Evolutionary conservation across 2,329 filamentous ascomycete genomes (phyloP).

Genomic region (Neofusicoccum ribis): DNA sequence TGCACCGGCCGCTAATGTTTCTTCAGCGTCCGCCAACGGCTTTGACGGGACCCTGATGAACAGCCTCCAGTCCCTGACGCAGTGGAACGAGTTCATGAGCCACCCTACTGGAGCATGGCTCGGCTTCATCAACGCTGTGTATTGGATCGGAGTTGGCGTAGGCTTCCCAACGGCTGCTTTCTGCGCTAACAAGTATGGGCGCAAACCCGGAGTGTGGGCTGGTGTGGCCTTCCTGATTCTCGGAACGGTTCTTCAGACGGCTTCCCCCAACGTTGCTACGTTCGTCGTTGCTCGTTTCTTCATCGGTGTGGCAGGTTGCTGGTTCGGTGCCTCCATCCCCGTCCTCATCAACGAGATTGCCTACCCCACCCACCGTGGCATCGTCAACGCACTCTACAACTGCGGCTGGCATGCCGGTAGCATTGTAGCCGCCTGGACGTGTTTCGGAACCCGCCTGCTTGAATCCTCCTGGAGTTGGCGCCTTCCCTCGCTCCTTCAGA

Average conservation of each 20-base stretch:
- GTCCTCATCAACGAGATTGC: conserved; percentile 48
- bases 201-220: conserved; percentile 23
- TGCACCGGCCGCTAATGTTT: not conserved
- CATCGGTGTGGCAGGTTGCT: conserved; percentile 65
- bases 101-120: conserved; percentile 25
- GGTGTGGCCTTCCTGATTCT: conserved; percentile 8
- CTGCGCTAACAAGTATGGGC: conserved; percentile 29
- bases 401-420: conserved; percentile 41
- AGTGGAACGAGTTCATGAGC: conserved; percentile 18
- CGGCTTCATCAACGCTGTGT: conserved; percentile 28
- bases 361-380: conserved; percentile 42
- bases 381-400: conserved; percentile 38
- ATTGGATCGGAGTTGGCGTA: conserved; percentile 27
- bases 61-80: conserved; percentile 8
- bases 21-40: conserved; percentile 6
- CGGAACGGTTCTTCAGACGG: not conserved
- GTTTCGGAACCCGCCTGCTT: conserved; percentile 47
- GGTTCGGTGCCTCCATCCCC: conserved; percentile 59
- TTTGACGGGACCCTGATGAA: conserved; percentile 14
- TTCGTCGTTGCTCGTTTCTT: conserved; percentile 63
- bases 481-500: conserved; percentile 45
- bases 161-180: conserved; percentile 28
- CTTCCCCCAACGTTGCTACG: conserved; percentile 31
- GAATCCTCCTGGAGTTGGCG: conserved; percentile 39
- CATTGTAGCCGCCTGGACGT: conserved; percentile 48